A percentile compares a stretch with the other conserved stretches of the same genome.
These are phyloP conservation scores for Trifolium subterraneum DNA, from an alignment of 306 rosid species.

Conservation along the genomic window DNA sequence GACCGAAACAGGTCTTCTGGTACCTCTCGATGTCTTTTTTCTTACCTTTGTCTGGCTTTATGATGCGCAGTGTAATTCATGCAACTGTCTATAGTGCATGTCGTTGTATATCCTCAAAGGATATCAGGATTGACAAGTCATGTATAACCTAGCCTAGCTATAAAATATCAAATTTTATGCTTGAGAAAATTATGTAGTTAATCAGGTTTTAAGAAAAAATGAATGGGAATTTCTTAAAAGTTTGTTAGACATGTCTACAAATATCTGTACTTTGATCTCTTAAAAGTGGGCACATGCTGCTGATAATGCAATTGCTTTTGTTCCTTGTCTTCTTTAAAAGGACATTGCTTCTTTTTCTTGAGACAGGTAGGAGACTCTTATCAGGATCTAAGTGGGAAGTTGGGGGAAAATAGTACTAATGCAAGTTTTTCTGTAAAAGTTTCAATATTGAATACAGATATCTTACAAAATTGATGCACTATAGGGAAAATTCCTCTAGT, in stretches of 20 bases:
- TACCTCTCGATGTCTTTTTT: constrained; percentile 45
- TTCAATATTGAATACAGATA: neutral
- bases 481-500: constrained; percentile 17
- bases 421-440: neutral
- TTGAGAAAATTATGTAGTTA: constrained; percentile 14
- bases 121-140: constrained; percentile 1
- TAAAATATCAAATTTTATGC: constrained; percentile 3
- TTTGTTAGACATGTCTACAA: constrained; percentile 14
- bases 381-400: neutral
- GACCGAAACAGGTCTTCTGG: constrained; percentile 64
- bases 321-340: too few relatives aligned
- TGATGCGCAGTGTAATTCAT: constrained; percentile 10
- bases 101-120: neutral
- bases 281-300: too few relatives aligned
- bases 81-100: constrained; percentile 29
- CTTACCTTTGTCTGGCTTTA: constrained; percentile 23
- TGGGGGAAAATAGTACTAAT: neutral
- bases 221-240: constrained; percentile 5
- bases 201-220: constrained; percentile 28
- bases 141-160: neutral
- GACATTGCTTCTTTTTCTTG: neutral
- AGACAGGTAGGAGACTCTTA: neutral
- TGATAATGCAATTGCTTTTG: too few relatives aligned
- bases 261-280: neutral
- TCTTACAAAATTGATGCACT: neutral